Percentiles rank a stretch among this genome's conserved stretches.
Conservation (phyloP, 2,329 filamentous ascomycete species). For the Fusarium solani-melongenae region DNA sequence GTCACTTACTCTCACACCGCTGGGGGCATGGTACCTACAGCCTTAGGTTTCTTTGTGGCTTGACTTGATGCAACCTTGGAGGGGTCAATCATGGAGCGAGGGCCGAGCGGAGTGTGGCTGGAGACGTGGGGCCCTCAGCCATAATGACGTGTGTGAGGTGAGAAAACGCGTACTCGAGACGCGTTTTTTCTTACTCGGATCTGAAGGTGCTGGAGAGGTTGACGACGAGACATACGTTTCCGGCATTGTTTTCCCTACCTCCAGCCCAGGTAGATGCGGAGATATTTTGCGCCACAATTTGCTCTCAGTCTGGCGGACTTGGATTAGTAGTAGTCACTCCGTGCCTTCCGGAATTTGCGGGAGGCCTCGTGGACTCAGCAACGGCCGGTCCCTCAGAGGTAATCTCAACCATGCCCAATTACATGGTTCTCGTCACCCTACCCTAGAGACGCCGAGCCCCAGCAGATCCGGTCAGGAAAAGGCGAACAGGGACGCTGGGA, state of each 20-base stretch:
- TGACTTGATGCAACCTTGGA: constrained; percentile 5
- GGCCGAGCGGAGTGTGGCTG: constrained; percentile 21
- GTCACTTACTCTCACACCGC: constrained; percentile 40
- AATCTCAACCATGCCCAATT: constrained; percentile 10
- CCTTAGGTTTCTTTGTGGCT: not conserved
- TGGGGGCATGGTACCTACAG: constrained; percentile 5
- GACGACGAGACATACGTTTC: not conserved
- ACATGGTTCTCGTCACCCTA: constrained; percentile 2
- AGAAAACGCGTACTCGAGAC: constrained; percentile 31
- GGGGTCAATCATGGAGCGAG: constrained; percentile 17
- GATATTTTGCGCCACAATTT: constrained; percentile 6
- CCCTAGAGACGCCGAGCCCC: constrained; percentile 13
- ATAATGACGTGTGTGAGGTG: constrained; percentile 30
- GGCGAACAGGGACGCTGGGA: not conserved
- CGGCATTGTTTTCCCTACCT: not conserved
- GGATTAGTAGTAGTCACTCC: constrained; percentile 2
- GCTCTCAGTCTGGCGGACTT: not conserved
- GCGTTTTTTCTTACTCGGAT: constrained; percentile 13
- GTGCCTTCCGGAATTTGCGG: constrained; percentile 29
- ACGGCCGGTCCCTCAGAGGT: constrained; percentile 15
- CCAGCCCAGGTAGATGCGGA: not conserved
- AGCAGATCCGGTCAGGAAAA: not conserved
- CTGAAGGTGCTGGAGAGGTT: not conserved
- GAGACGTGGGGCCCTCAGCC: constrained; percentile 20
- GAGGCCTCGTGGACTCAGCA: constrained; percentile 28